Evolutionary conservation across 1,284 basidiomycete genomes (phyloP), one percentile per base, ranked within the genome.

Genomic region (Filobasidium uniguttulatum): DNA sequence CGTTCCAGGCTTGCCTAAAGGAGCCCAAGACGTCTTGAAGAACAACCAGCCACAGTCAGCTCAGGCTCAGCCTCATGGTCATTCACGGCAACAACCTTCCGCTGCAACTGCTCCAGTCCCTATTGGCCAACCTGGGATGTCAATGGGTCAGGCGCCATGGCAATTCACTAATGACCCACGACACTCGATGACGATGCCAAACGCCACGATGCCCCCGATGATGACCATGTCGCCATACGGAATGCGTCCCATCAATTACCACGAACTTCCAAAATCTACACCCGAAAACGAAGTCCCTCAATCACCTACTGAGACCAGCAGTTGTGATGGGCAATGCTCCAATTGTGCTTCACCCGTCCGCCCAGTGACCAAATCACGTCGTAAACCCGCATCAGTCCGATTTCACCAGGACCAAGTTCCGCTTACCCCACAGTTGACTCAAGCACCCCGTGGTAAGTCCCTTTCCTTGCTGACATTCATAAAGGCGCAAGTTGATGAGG

Each of bases 151-250:
- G n/a, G n/a, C n/a, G n/a, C n/a, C n/a, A n/a, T n/a, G n/a, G n/a
- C n/a, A n/a, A n/a, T n/a, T n/a, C n/a, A n/a, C n/a, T n/a, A n/a
- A 41, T 40, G 37, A 20, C 17, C 5, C 23, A 19, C 14, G 40
- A 43, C 40, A 23, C 40, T 14, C 40, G 40, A 43, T 43, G 26
- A 43, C 29, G 40, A 43, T 43, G 40, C n/a, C n/a, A n/a, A n/a
- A n/a, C n/a, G n/a, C n/a, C n/a, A 43, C 29, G 40, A 43, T 43
- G 40, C 25, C 25, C 4, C 26, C 26, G 7, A 23, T 26, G 14
- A 14, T 8, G 6, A 43, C 17, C 12, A 43, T 43, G 40, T 28
- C 26, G 23, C 40, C 40, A 4, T 43, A 43, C 23, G 40, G 36
- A 10, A 38, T 43, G 23, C 40, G 29, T 43, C 40, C 40, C 5